These are phyloP conservation scores for Agaricus sinodeliciosus DNA, from an alignment of 768 basidiomycete species.

Conservation along the genomic window DNA sequence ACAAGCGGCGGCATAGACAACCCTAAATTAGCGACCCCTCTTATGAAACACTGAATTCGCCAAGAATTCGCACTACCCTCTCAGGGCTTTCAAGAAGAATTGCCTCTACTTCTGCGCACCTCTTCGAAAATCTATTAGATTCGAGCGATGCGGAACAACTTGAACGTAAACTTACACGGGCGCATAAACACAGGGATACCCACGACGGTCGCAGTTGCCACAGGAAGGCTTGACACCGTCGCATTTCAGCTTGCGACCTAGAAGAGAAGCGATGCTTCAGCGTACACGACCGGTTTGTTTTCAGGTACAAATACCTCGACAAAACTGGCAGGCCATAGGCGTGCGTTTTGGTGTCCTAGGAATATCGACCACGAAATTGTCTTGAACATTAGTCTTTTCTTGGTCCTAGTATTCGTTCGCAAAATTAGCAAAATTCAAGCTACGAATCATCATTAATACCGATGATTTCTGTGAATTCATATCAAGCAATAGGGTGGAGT, in stretches of 20 bases:
- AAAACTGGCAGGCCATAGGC: conserved; percentile 72
- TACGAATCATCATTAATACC: not conserved
- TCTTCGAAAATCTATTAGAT: conserved; percentile 1
- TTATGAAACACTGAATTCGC: not conserved
- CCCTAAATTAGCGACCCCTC: conserved; percentile 1
- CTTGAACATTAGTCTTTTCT: not conserved
- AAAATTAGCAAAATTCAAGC: not conserved
- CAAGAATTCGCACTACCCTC: too few species aligned
- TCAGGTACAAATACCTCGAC: conserved; percentile 42
- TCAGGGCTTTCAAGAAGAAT: not conserved
- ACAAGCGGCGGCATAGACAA: not conserved
- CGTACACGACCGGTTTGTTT: not conserved
- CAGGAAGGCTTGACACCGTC: conserved; percentile 60
- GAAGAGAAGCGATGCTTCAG: not conserved
- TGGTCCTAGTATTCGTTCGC: not conserved
- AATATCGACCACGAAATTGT: conserved; percentile 9
- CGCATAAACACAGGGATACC: conserved; percentile 50
- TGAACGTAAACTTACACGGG: conserved; percentile 51
- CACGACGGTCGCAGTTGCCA: conserved; percentile 56
- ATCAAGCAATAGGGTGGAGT: not conserved
- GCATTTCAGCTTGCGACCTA: conserved; percentile 43
- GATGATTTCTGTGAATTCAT: conserved; percentile 3
- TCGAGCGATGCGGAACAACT: conserved; percentile 1
- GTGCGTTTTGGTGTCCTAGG: conserved; percentile 36
- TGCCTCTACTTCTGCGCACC: not conserved